Evolutionary conservation across 257 asterid species (phyloP), one percentile per base, ranked within the genome.

Genomic region (Scutellaria galericulata): DNA sequence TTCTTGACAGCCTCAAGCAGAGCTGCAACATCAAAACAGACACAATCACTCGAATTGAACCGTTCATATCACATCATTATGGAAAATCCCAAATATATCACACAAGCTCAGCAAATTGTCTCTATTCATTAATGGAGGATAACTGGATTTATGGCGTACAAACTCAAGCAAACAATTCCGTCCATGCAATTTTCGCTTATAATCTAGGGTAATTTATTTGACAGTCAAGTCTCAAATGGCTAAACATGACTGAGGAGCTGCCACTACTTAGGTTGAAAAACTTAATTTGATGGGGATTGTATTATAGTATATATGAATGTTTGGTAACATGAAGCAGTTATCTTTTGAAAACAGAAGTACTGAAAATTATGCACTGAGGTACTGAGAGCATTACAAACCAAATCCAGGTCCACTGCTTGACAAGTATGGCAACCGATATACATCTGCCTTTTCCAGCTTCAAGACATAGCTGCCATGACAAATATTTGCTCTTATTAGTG

Each of bases 401-500:
- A 94, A 94, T 80, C 98, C 98, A 37, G 98, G 98, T 65, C 89
- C 97, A 75, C 97, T 84, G 96, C 98, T 88, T 12, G 90, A 41
- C 76, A 94, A 82, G 81, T 94, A 94, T 67, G 98, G 98, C 74
- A 94, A 83, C 68, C 98, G 87, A 77, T 94, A 94, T 37, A 94
- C 97, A 59, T 94, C 98, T 54, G 98, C 98, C 88, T 94, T 94
- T 79, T 94, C 98, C 84, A 91, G 77, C 89, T 94, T 94, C 92
- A 94, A 71, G 75, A 81, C 93, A 56, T 94, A 91, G 84, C 98
- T 94, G 96, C 80, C 79, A 84, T 56, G 47, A 45, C 44, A 73
- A 74, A 5, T n/a, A 80, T 18, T 20, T 42, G 64, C 37, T 35
- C 64, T 64, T 12, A 74, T 75, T 71, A 89, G 76, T 55, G 70